These are phyloP conservation scores for Pleurozium schreberi DNA, from an alignment of 225 moss, liverwort and hornwort genomes.

Conservation along the genomic window DNA sequence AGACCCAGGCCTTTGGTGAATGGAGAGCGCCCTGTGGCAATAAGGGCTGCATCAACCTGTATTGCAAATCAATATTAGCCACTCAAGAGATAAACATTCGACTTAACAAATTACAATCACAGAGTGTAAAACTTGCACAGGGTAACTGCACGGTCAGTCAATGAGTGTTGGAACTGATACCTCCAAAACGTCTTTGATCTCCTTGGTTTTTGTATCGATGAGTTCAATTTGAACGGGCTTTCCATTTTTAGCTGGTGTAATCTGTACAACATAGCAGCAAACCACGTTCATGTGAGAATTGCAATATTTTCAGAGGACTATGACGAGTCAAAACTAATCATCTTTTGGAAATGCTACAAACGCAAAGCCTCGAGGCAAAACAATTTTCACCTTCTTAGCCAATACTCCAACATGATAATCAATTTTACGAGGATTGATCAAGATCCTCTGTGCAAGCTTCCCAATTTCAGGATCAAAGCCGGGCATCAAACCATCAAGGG, in stretches of 20 bases:
- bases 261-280: slow-evolving; percentile 33
- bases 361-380: neutral
- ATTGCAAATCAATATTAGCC: neutral
- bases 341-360: neutral
- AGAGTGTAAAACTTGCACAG: neutral
- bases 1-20: slow-evolving; percentile 94
- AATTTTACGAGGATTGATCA: slow-evolving; percentile 94
- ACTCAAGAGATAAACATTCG: neutral
- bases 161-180: slow-evolving; percentile 2
- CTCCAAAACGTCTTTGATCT: slow-evolving; percentile 73
- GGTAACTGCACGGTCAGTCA: neutral
- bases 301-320: neutral
- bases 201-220: slow-evolving; percentile 84
- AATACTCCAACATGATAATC: slow-evolving; percentile 96
- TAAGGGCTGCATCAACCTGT: slow-evolving; percentile 97
- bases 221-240: slow-evolving; percentile 92
- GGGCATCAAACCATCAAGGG: slow-evolving; percentile 95
- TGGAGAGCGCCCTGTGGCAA: slow-evolving; percentile 92
- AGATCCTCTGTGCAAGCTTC: slow-evolving; percentile 88
- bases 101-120: neutral
- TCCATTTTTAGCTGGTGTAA: slow-evolving; percentile 89
- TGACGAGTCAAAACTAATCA: neutral
- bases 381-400: slow-evolving; percentile 65
- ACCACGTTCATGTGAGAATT: neutral
- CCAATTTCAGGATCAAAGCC: slow-evolving; percentile 99